Conservation (phyloP, 345 rosid species). For the Brassica napus region DNA sequence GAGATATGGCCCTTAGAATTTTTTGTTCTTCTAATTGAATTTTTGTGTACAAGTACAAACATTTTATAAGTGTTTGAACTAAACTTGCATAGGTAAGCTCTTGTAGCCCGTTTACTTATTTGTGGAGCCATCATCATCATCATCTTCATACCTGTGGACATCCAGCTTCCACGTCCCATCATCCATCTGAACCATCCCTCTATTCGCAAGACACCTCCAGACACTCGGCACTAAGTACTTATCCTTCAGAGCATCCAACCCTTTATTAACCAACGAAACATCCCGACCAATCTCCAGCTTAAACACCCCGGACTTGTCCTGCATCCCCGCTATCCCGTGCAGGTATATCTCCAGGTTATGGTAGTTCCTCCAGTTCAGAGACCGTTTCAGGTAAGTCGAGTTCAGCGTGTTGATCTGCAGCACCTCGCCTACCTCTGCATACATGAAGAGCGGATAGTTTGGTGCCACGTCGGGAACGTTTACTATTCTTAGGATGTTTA, state of each 20-base stretch:
- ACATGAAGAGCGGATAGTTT: constrained; percentile 34
- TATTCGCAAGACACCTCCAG: constrained; percentile 56
- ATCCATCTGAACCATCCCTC: constrained; percentile 55
- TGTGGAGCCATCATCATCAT: background rate
- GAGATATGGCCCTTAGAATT: constrained; percentile 10
- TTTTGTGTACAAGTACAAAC: constrained; percentile 1
- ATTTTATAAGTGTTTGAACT: background rate
- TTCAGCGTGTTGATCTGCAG: constrained; percentile 36
- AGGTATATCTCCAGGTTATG: constrained; percentile 43
- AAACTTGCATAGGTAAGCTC: background rate
- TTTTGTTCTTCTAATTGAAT: constrained; percentile 11
- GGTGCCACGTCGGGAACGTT: constrained; percentile 41
- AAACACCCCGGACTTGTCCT: constrained; percentile 22
- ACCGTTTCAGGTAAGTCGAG: constrained; percentile 40
- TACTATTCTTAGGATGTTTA: constrained; percentile 37
- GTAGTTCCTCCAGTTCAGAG: constrained; percentile 38
- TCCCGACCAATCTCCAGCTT: constrained; percentile 38
- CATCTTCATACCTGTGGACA: constrained; percentile 41
- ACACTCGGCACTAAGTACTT: constrained; percentile 47
- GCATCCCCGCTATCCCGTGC: constrained; percentile 43
- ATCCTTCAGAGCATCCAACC: constrained; percentile 38
- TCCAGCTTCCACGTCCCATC: constrained; percentile 57
- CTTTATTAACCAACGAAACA: constrained; percentile 43
- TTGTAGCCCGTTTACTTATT: constrained; percentile 24
- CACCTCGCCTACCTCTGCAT: constrained; percentile 27